A percentile compares a stretch with the other conserved stretches of the same genome.
phyloP scores from a whole-genome alignment of 2,329 filamentous ascomycete species.

The Cladosporium sphaerospermum region DNA sequence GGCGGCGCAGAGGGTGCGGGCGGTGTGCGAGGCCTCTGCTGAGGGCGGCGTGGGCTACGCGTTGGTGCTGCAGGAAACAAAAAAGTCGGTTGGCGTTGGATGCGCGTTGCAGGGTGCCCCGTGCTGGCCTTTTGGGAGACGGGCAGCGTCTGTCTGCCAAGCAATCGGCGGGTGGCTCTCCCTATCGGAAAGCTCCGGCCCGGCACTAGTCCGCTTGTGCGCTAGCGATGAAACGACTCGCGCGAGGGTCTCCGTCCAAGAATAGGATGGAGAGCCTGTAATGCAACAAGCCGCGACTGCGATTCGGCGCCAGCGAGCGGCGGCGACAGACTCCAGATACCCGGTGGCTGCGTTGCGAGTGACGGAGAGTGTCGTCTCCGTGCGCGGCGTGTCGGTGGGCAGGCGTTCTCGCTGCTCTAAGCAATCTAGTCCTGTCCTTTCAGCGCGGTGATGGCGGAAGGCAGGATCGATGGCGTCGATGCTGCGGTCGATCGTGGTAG shows the following conservation, averaged over 20 bases:
- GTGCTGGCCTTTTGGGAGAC: background rate
- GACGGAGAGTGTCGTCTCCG: too few species aligned
- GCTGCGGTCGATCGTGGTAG: background rate
- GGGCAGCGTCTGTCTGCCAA: background rate
- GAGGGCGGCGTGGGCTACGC: background rate
- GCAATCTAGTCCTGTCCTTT: background rate
- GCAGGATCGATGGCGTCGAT: background rate
- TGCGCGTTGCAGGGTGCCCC: slow-evolving; percentile 9
- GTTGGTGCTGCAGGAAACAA: background rate
- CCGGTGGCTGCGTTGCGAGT: background rate
- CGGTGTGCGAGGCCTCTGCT: background rate
- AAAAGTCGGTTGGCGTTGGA: slow-evolving; percentile 2
- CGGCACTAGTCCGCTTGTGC: too few species aligned
- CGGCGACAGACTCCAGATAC: background rate
- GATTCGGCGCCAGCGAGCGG: background rate
- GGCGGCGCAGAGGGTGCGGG: background rate
- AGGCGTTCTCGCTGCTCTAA: background rate
- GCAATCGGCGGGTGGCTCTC: too few species aligned
- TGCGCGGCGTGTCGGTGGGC: too few species aligned
- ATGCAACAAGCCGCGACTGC: background rate
- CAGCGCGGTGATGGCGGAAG: background rate
- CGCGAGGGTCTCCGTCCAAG: too few species aligned
- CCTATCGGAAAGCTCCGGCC: too few species aligned
- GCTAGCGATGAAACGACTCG: too few species aligned
- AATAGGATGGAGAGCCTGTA: too few species aligned